A percentile compares a stretch with the other conserved stretches of the same genome.
Conservation (phyloP, 164 flowering plant species). For the Paratinospora sagittata region DNA sequence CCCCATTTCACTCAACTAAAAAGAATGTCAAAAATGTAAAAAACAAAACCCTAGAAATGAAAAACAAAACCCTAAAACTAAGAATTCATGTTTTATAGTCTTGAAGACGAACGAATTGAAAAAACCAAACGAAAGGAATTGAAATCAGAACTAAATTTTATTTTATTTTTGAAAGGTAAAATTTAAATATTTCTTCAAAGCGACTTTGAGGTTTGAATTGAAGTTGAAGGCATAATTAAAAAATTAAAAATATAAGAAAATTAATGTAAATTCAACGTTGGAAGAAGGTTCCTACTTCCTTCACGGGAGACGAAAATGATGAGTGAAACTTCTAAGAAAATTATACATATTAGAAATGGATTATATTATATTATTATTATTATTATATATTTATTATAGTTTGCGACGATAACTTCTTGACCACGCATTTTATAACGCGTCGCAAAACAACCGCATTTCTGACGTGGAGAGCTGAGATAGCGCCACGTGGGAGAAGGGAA, state of each 20-base stretch:
- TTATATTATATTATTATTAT: no score
- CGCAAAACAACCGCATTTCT: background rate
- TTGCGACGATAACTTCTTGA: background rate
- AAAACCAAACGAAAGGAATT: background rate
- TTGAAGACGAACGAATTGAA: background rate
- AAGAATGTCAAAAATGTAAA: background rate
- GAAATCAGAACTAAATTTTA: background rate
- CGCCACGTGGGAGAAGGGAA: background rate
- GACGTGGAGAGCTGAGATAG: background rate
- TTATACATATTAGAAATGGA: background rate
- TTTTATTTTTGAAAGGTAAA: no score
- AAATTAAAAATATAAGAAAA: no score
- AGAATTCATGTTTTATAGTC: background rate
- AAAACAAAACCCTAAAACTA: background rate
- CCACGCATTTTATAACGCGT: no score
- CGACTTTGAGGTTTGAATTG: background rate
- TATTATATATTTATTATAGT: background rate
- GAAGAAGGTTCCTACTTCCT: no score
- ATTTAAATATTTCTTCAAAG: no score
- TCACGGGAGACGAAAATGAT: background rate
- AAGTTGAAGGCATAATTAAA: background rate
- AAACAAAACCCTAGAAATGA: background rate
- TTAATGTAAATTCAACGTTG: no score
- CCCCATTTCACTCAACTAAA: constrained; percentile 40
- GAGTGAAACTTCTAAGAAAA: background rate